Percentiles rank a stretch among this genome's conserved stretches.
These are phyloP conservation scores for Russula brevipes DNA, from an alignment of 768 basidiomycete species.

Conservation along the genomic window DNA sequence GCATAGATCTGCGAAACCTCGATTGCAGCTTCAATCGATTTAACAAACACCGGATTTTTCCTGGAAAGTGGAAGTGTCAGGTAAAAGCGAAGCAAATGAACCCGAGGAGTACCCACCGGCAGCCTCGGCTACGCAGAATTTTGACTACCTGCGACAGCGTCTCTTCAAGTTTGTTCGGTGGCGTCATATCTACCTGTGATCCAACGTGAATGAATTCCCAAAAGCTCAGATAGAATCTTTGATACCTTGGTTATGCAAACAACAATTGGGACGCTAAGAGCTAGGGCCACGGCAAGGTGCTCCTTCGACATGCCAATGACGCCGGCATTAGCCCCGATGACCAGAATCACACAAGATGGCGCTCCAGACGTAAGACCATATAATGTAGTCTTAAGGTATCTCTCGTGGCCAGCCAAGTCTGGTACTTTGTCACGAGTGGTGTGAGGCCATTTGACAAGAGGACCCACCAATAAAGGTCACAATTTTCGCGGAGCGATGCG, in stretches of 20 bases:
- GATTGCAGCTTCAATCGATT: slow-evolving; percentile 73
- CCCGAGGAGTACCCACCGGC: slow-evolving; percentile 49
- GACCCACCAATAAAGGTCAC: slow-evolving; percentile 79
- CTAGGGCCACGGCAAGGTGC: slow-evolving; percentile 91
- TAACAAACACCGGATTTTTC: slow-evolving; percentile 79
- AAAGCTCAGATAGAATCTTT: background rate
- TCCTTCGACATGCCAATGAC: slow-evolving; percentile 93
- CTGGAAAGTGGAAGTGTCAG: slow-evolving; percentile 35
- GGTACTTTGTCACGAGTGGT: background rate
- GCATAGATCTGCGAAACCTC: slow-evolving; percentile 73
- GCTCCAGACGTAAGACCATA: slow-evolving; percentile 94
- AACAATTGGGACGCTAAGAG: slow-evolving; percentile 87
- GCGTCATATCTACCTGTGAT: slow-evolving; percentile 91
- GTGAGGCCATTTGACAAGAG: background rate
- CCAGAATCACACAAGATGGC: slow-evolving; percentile 86
- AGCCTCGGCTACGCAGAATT: slow-evolving; percentile 89
- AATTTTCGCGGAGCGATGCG: slow-evolving; percentile 82
- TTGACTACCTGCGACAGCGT: slow-evolving; percentile 90
- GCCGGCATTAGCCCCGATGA: slow-evolving; percentile 94
- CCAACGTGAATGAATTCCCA: background rate
- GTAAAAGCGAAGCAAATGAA: background rate
- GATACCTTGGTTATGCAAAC: slow-evolving; percentile 90
- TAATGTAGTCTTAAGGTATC: slow-evolving; percentile 87
- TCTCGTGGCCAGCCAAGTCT: slow-evolving; percentile 96
- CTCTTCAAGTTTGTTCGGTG: slow-evolving; percentile 83